Percentiles rank a stretch among this genome's conserved stretches.
These are phyloP conservation scores for Pseudocercospora fijiensis DNA, from an alignment of 2,329 filamentous ascomycete genomes.

Conservation along the genomic window DNA sequence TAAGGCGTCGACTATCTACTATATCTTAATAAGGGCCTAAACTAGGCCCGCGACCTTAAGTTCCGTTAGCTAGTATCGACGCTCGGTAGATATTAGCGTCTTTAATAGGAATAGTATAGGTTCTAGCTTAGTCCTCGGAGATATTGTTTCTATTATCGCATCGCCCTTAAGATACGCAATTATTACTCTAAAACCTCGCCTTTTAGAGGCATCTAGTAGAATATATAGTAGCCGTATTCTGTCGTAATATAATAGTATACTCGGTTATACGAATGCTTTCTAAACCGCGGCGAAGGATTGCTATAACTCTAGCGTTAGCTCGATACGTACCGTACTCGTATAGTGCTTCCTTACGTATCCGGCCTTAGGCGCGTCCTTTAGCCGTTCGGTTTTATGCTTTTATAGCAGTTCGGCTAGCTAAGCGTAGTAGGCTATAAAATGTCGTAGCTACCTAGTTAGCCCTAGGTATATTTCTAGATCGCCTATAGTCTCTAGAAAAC, in stretches of 20 bases:
- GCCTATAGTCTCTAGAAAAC: no score
- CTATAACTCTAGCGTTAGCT: not conserved
- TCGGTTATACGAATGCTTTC: not conserved
- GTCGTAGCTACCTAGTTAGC: not conserved
- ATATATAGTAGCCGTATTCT: no score
- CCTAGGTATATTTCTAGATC: not conserved
- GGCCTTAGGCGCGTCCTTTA: not conserved
- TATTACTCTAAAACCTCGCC: not conserved
- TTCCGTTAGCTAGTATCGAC: conserved; percentile 1
- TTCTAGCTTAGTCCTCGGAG: not conserved
- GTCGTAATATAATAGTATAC: not conserved
- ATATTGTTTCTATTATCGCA: not conserved
- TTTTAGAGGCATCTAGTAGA: not conserved
- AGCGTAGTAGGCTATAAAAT: not conserved
- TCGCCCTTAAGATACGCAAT: not conserved
- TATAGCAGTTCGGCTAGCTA: not conserved
- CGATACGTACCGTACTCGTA: not conserved
- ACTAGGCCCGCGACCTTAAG: conserved; percentile 3
- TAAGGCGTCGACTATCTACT: not conserved
- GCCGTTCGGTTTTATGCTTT: not conserved
- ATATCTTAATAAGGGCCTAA: not conserved
- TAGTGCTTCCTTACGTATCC: not conserved
- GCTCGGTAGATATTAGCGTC: not conserved
- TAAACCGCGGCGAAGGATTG: not conserved
- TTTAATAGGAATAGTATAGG: not conserved